Evolutionary conservation across 1,284 basidiomycete species (phyloP), one percentile per base, ranked within the genome.

Genomic region (Leccinum griseonigrum): DNA sequence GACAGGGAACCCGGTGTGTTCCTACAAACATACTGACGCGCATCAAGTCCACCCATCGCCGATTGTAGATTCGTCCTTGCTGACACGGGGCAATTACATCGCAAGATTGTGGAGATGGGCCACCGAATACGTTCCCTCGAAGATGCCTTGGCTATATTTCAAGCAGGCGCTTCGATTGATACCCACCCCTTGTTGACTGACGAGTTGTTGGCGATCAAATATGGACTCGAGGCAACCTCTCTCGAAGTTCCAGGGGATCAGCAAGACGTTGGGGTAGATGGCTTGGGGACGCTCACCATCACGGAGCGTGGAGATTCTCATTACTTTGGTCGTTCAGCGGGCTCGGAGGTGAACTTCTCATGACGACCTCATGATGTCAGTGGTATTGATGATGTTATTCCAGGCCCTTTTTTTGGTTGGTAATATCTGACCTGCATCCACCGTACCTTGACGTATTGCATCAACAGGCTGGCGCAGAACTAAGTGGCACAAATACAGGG

Each of bases 111-210:
- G 1, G 85, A 88, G 62, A 90, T 91, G 87, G 85, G 86, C 48
- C 83, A 88, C 66, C 83, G 88, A 48, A 90, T 91, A 66, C 81
- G 86, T 48, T 83, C 88, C 66, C 79, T 91, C 18, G 87, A 90
- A 71, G 87, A 89, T 60, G 86, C 86, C 0, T 74, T 91, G 54
- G 80, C 84, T 16, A 83, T 87, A 57, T 83, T 86, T 60, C 86
- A 90, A 67, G 79, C 83, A 3, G 77, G 81, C 26, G 77, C 83
- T 11, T 86, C 86, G n/a, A 82, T 74, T 51, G 85, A 89, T 56
- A 70, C 76, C 11, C 88, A 90, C 70, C 85, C 88, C 3, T 76
- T 90, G 10, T 78, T 90, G n/a, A 77, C 79, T 34, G 84, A 85
- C 34, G 87, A 89, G 54, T 71, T 87, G 1, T 74, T 89, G 31